phyloP scores from a whole-genome alignment of 2,329 filamentous ascomycete genomes.

The Colletotrichum sp. region DNA sequence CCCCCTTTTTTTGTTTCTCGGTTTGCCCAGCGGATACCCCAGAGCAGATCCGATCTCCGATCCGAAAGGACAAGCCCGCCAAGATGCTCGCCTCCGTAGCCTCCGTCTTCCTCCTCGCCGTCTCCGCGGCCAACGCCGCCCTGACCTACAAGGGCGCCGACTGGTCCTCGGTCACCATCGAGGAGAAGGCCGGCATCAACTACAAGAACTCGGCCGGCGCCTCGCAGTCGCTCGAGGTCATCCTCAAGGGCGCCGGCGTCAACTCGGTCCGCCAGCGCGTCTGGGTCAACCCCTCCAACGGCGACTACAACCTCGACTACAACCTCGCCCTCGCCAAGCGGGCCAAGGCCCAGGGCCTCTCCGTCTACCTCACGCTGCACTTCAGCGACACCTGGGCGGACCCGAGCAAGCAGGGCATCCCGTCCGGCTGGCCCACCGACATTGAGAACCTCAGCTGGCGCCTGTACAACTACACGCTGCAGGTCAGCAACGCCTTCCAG shows the following conservation, averaged over 20 bases:
- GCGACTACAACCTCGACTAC: conserved; percentile 73
- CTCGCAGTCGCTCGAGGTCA: conserved; percentile 63
- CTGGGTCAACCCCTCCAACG: conserved; percentile 72
- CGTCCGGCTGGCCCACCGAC: conserved; percentile 66
- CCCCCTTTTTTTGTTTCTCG: background rate
- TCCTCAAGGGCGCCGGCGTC: conserved; percentile 65
- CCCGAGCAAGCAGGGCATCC: conserved; percentile 65
- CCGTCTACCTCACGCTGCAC: conserved; percentile 68
- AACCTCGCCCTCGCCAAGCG: conserved; percentile 72
- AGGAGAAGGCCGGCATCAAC: conserved; percentile 64
- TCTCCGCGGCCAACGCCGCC: conserved; percentile 40
- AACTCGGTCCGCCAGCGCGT: conserved; percentile 75
- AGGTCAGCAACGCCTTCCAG: conserved; percentile 66
- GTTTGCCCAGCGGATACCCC: background rate
- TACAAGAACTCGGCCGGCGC: conserved; percentile 65
- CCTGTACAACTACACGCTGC: conserved; percentile 73
- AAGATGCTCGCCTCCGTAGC: conserved; percentile 18
- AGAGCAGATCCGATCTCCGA: background rate
- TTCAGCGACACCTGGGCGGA: conserved; percentile 77
- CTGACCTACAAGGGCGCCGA: conserved; percentile 72
- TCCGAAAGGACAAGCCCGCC: background rate
- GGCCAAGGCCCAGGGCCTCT: conserved; percentile 66
- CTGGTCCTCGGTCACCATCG: conserved; percentile 70
- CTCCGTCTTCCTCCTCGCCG: conserved; percentile 11
- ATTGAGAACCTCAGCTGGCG: conserved; percentile 64